Evolutionary conservation across 1,284 basidiomycete species (phyloP).

Genomic region (Ustilago curta): DNA sequence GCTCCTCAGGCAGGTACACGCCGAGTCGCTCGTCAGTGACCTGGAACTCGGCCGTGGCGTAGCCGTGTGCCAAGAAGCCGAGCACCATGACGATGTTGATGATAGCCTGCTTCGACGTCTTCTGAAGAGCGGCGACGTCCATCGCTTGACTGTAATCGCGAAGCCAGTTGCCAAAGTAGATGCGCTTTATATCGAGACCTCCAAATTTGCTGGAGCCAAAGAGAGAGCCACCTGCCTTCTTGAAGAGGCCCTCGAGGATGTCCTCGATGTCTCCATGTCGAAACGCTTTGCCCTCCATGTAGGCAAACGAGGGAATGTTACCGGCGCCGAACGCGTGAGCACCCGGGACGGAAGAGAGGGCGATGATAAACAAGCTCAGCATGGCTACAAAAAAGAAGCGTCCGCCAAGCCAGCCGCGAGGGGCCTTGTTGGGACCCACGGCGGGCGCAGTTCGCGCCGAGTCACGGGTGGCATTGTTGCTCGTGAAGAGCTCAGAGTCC

Average conservation of each 20-base stretch:
- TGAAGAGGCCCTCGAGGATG: constrained; percentile 57
- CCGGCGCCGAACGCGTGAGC: constrained; percentile 62
- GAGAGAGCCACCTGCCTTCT: constrained; percentile 57
- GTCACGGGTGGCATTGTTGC: constrained; percentile 4
- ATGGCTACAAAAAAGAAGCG: constrained; percentile 45
- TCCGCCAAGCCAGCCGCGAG: constrained; percentile 34
- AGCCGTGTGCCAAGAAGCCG: constrained; percentile 73
- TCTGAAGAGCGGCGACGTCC: constrained; percentile 75
- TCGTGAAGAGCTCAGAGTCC: constrained; percentile 19
- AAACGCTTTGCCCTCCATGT: constrained; percentile 62
- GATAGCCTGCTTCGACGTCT: constrained; percentile 76
- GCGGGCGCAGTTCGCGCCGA: background rate
- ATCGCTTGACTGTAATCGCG: constrained; percentile 65
- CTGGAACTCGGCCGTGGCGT: constrained; percentile 79
- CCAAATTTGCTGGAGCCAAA: constrained; percentile 61
- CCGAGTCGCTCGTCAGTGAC: constrained; percentile 88
- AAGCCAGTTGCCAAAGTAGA: constrained; percentile 67
- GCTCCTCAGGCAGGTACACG: constrained; percentile 86
- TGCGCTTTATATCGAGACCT: constrained; percentile 65
- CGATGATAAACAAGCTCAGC: constrained; percentile 40
- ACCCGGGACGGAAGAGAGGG: constrained; percentile 39
- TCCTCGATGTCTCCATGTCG: constrained; percentile 64
- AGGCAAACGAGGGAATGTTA: constrained; percentile 61
- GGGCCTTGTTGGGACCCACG: constrained; percentile 9
- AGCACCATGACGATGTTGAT: constrained; percentile 83